Conservation (phyloP, 768 basidiomycete species). For the Serendipita vermifera region DNA sequence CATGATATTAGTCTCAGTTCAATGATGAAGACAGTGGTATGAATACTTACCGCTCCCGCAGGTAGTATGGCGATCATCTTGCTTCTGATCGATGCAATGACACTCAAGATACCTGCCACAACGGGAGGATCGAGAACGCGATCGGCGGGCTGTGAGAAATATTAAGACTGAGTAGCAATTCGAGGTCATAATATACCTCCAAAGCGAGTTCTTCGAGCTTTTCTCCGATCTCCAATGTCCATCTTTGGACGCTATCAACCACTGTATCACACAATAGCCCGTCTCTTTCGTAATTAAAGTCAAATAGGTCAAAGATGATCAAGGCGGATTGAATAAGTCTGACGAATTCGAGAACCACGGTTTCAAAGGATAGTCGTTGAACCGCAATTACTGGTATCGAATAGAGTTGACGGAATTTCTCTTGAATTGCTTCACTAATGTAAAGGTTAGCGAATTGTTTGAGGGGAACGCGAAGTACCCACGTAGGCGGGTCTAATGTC, state of each 20-base stretch:
- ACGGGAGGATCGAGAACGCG: conserved; percentile 60
- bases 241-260: conserved; percentile 53
- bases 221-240: conserved; percentile 55
- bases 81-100: conserved; percentile 55
- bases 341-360: conserved; percentile 62
- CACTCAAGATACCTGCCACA: conserved; percentile 55
- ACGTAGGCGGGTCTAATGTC: conserved; percentile 66
- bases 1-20: background rate
- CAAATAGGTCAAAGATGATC: conserved; percentile 55
- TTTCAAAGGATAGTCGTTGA: conserved; percentile 37
- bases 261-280: conserved; percentile 71
- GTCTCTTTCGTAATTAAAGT: conserved; percentile 29
- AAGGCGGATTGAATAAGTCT: conserved; percentile 61
- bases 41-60: conserved; percentile 30
- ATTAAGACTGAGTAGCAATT: background rate
- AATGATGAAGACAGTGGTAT: conserved; percentile 10
- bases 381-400: conserved; percentile 36
- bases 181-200: conserved; percentile 32
- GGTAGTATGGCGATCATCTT: conserved; percentile 43
- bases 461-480: conserved; percentile 14
- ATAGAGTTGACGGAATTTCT: conserved; percentile 63
- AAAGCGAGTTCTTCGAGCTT: conserved; percentile 31
- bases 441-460: conserved; percentile 7
- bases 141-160: conserved; percentile 43
- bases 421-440: conserved; percentile 63